A percentile compares a stretch with the other conserved stretches of the same genome.
These are phyloP conservation scores for Saturnispora diversa DNA, from an alignment of 805 yeast species.

Conservation along the genomic window DNA sequence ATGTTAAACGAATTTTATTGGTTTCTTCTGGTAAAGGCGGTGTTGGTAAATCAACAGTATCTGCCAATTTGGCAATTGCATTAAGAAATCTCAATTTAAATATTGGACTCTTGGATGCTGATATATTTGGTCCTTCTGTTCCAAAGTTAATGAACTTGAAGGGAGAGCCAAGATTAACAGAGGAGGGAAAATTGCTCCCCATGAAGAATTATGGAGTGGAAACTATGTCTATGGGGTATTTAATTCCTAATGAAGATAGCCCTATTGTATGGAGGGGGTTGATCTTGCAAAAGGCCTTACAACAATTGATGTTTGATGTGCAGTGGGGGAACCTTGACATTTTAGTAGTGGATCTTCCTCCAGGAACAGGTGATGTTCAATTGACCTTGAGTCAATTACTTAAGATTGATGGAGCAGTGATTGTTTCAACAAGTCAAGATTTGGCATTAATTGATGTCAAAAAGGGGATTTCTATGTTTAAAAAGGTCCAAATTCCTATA, in stretches of 20 bases:
- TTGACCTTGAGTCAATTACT: slow-evolving; percentile 72
- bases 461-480: slow-evolving; percentile 73
- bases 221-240: slow-evolving; percentile 86
- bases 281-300: slow-evolving; percentile 80
- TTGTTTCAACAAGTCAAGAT: slow-evolving; percentile 83
- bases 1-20: slow-evolving; percentile 53
- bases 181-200: slow-evolving; percentile 53
- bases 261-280: slow-evolving; percentile 83
- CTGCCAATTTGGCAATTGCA: slow-evolving; percentile 61
- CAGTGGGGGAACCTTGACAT: slow-evolving; percentile 63
- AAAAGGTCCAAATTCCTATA: slow-evolving; percentile 61
- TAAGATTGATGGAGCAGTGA: slow-evolving; percentile 69
- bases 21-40: slow-evolving; percentile 79
- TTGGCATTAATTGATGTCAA: slow-evolving; percentile 73
- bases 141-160: slow-evolving; percentile 60
- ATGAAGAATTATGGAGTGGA: slow-evolving; percentile 65
- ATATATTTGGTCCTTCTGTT: slow-evolving; percentile 77
- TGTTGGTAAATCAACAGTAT: slow-evolving; percentile 71
- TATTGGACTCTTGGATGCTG: slow-evolving; percentile 71
- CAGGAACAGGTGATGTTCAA: slow-evolving; percentile 88
- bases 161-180: slow-evolving; percentile 59
- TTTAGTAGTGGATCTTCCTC: slow-evolving; percentile 77
- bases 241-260: slow-evolving; percentile 54
- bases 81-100: slow-evolving; percentile 44
- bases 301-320: slow-evolving; percentile 77